Conservation (phyloP, 805 yeast species). For the Kazachstania taianensis region DNA sequence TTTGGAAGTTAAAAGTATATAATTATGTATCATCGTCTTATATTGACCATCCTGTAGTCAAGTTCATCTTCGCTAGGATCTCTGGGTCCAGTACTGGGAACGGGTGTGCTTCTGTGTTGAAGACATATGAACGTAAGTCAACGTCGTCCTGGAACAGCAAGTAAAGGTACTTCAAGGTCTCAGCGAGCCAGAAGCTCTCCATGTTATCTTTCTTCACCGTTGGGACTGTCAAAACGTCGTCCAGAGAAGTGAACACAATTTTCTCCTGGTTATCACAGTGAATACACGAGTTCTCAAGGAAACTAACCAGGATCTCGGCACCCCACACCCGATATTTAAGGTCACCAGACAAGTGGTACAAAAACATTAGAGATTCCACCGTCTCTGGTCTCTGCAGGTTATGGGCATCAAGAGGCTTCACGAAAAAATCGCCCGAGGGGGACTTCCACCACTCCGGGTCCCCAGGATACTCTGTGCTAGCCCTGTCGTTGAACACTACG, state of each 20-base stretch:
- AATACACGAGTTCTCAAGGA: constrained; percentile 48
- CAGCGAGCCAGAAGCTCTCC: constrained; percentile 92
- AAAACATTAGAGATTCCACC: constrained; percentile 73
- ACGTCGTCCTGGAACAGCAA: constrained; percentile 64
- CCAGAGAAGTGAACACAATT: constrained; percentile 49
- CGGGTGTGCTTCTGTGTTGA: constrained; percentile 92
- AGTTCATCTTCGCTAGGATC: constrained; percentile 9
- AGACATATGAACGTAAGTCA: constrained; percentile 61
- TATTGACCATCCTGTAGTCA: constrained; percentile 23
- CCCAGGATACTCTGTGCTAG: constrained; percentile 6
- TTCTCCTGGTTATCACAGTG: constrained; percentile 28
- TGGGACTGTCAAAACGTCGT: constrained; percentile 50
- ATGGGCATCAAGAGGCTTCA: constrained; percentile 67
- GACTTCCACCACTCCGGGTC: constrained; percentile 25
- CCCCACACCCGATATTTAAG: constrained; percentile 83
- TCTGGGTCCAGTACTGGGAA: constrained; percentile 50
- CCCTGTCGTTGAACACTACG: constrained; percentile 66
- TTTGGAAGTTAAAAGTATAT: not conserved
- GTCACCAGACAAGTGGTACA: constrained; percentile 74
- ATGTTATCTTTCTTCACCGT: constrained; percentile 56
- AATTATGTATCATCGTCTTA: constrained; percentile 1
- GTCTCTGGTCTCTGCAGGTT: constrained; percentile 91
- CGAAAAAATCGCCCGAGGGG: constrained; percentile 44
- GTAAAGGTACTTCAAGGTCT: constrained; percentile 79
- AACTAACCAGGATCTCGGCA: constrained; percentile 68